These are phyloP conservation scores for Xylaria sp. DNA, from an alignment of 2,329 filamentous ascomycete genomes.

Conservation along the genomic window DNA sequence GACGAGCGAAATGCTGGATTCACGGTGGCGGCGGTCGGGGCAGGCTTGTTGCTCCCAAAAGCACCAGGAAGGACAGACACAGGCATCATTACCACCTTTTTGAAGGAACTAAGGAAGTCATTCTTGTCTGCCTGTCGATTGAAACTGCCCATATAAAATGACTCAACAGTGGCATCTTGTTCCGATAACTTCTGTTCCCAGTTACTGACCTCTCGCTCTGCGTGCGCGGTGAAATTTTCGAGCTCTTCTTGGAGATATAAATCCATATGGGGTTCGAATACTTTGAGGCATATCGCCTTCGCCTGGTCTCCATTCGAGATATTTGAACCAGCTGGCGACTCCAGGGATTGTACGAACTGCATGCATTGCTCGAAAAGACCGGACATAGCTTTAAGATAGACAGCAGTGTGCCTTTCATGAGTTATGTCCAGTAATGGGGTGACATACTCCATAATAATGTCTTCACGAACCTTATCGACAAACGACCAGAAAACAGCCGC, in stretches of 20 bases:
- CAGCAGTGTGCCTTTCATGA: constrained; percentile 73
- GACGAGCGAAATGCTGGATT: constrained; percentile 40
- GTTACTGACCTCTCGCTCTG: constrained; percentile 75
- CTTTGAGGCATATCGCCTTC: constrained; percentile 69
- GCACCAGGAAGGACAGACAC: constrained; percentile 80
- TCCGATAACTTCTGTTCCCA: constrained; percentile 95
- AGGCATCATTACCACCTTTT: constrained; percentile 99
- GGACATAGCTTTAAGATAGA: constrained; percentile 85
- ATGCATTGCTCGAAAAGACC: constrained; percentile 86
- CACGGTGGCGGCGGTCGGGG: constrained; percentile 38
- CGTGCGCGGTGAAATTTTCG: constrained; percentile 78
- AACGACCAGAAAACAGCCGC: constrained; percentile 77
- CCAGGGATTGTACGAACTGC: constrained; percentile 75
- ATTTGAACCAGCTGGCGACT: constrained; percentile 67
- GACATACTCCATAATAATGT: constrained; percentile 84
- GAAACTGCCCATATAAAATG: constrained; percentile 94
- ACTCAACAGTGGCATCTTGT: constrained; percentile 88
- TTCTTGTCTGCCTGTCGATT: constrained; percentile 95
- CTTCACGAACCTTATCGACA: constrained; percentile 81
- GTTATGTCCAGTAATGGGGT: constrained; percentile 86
- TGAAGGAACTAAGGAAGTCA: constrained; percentile 95
- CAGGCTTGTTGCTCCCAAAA: constrained; percentile 56
- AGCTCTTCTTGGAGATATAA: constrained; percentile 91
- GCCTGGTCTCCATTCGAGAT: constrained; percentile 68
- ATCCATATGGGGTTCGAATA: constrained; percentile 94